Evolutionary conservation across 306 rosid genomes (phyloP), one percentile per base, ranked within the genome.

Genomic region (Ceratonia siliqua): DNA sequence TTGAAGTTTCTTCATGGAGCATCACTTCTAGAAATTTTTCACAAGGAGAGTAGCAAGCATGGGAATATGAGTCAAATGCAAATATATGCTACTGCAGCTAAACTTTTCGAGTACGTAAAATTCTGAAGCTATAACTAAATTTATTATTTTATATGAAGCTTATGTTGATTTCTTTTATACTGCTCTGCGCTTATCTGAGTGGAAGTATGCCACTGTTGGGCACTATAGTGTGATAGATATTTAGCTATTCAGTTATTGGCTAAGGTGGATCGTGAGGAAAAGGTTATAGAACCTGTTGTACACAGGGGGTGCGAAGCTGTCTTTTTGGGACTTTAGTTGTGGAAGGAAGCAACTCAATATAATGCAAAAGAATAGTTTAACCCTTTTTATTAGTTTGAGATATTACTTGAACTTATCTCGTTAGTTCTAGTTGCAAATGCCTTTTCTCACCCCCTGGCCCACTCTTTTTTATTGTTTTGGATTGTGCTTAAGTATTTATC

Each of bases 1-100:
- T 82, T 91, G 75, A 88, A 89, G 86, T 93, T 86, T 93, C 88
- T 93, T 78, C 96, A 82, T 52, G 97, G 90, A 74, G 93, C 96
- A 33, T 81, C 71, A 18, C 87, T 86, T 75, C 78, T 87, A 52
- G 97, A 93, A 80, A 73, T 73, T 72, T 75, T 75, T 74, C 67
- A 81, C 58, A 78, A 54, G 75, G 92, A 84, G 74, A 80, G 68
- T 85, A 84, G 81, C 79, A 89, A 81, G 83, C 79, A 79, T 45
- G 87, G 81, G 74, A 96, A 91, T 70, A 75, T 73, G 87, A 83
- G 68, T 78, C 93, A 73, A 73, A 62, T 89, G 84, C 93, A 85
- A 77, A 63, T 76, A 30, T 93, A 86, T 81, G 73, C 78, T 66
- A 87, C 82, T 55, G 72, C 97, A 22, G 98, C 96, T 62, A 87